A percentile compares a stretch with the other conserved stretches of the same genome.
These are phyloP conservation scores for Magnusiomyces tetraspermus DNA, from an alignment of 1,139 yeast genomes.

Conservation along the genomic window DNA sequence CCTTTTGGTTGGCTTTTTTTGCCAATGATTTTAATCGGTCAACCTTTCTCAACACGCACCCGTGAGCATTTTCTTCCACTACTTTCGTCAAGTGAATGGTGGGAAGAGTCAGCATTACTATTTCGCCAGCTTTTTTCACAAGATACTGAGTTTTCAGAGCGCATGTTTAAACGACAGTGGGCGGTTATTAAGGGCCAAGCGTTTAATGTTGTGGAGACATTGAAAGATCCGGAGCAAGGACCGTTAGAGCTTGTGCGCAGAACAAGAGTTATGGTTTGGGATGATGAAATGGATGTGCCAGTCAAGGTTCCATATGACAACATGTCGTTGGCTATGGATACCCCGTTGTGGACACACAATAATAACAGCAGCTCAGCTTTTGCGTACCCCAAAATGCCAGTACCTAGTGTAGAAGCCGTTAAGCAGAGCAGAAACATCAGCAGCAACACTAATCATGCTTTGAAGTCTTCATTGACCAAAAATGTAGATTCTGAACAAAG, in stretches of 20 bases:
- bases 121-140: slow-evolving; percentile 43
- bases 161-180: slow-evolving; percentile 62
- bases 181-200: slow-evolving; percentile 74
- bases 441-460: background rate
- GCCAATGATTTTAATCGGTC: slow-evolving; percentile 56
- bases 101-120: slow-evolving; percentile 50
- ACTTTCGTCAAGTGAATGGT: slow-evolving; percentile 56
- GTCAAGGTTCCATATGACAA: slow-evolving; percentile 32
- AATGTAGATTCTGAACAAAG: too few species aligned
- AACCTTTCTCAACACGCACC: slow-evolving; percentile 52
- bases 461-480: too few species aligned
- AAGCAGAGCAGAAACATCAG: background rate
- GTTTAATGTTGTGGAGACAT: slow-evolving; percentile 59
- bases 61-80: slow-evolving; percentile 51
- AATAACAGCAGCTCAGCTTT: background rate
- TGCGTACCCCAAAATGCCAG: slow-evolving; percentile 3
- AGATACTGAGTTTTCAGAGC: slow-evolving; percentile 53
- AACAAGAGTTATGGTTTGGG: slow-evolving; percentile 49
- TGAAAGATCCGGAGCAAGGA: slow-evolving; percentile 50
- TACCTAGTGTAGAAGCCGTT: background rate
- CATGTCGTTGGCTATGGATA: slow-evolving; percentile 29
- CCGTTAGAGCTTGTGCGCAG: slow-evolving; percentile 59
- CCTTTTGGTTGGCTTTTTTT: slow-evolving; percentile 74
- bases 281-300: slow-evolving; percentile 55
- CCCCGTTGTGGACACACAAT: slow-evolving; percentile 18